Evolutionary conservation across 306 rosid genomes (phyloP).

Genomic region (Sesbania bispinosa): DNA sequence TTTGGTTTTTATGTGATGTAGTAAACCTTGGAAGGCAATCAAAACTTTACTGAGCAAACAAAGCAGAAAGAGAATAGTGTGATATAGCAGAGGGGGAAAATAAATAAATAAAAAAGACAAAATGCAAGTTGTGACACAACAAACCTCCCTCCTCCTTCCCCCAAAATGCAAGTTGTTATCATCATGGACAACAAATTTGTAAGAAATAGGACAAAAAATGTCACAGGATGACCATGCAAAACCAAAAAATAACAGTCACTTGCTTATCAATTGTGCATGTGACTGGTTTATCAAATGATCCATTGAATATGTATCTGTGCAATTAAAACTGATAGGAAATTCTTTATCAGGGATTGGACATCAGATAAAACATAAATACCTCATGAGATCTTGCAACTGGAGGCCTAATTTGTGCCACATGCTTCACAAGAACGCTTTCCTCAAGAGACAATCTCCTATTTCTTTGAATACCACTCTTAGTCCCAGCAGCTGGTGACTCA

Average conservation of each 20-base stretch:
- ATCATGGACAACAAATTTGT: not conserved
- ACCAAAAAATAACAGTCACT: not conserved
- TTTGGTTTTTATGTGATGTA: no score
- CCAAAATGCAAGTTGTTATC: no score
- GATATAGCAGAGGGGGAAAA: not conserved
- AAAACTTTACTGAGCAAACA: not conserved
- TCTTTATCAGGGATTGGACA: not conserved
- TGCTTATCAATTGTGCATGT: not conserved
- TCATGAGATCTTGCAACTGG: conserved; percentile 34
- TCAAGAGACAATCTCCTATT: conserved; percentile 70
- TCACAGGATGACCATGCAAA: not conserved
- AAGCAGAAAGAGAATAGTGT: not conserved
- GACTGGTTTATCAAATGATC: not conserved
- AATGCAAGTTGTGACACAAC: not conserved
- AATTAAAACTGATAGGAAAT: not conserved
- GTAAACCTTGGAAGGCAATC: no score
- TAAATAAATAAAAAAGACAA: not conserved
- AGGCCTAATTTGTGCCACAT: conserved; percentile 31
- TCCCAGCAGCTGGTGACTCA: conserved; percentile 23
- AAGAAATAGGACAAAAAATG: not conserved
- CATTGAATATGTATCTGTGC: not conserved
- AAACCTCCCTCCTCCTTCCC: not conserved
- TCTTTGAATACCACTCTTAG: conserved; percentile 35
- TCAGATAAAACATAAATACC: conserved; percentile 40
- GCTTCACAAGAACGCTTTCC: conserved; percentile 58